Evolutionary conservation across 2,329 filamentous ascomycete species (phyloP), one percentile per base, ranked within the genome.

Genomic region (Chlorencoelia australis): DNA sequence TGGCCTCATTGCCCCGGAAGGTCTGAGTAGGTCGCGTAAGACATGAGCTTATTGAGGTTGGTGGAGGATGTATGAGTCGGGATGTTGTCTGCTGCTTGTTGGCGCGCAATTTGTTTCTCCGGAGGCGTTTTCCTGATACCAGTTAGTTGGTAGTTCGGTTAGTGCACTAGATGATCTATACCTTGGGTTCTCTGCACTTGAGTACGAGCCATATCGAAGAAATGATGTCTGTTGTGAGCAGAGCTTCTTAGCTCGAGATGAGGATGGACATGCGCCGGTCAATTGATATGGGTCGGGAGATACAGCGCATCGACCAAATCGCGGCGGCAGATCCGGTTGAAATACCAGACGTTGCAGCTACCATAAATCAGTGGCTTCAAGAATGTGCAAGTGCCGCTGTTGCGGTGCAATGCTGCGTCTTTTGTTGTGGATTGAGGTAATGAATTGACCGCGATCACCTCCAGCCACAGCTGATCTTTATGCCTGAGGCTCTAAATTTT

Each of bases 281-380:
- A n/a, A 17, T 16, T 35, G 26, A 22, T 33, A 30, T 39, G 30
- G 24, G 37, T 28, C 30, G 16, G 18, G 25, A n/a, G 32, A 19
- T 28, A 39, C 37, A 30, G 31, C 25, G 25, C 31, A 26, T 35
- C 37, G n/a, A 14, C 26, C 27, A 18, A 25, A 33, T 14, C 35
- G 10, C 19, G 27, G 35, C 16, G 28, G 35, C 19, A 30, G 14
- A 4, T 27, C 29, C 15, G 25, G 29, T 35, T 27, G 26, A 40
- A 40, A 30, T 40, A 35, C n/a, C n/a, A n/a, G n/a, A n/a, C n/a
- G n/a, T 35, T 31, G 25, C 29, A 35, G 34, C 22, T 38, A 30
- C 29, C 19, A 26, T 20, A 37, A 26, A 33, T 37, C 17, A 33
- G 30, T 19, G 24, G 26, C 31, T 35, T 15, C n/a, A 27, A 34